Evolutionary conservation across 345 rosid genomes (phyloP).

Genomic region (Leavenworthia alabamica): DNA sequence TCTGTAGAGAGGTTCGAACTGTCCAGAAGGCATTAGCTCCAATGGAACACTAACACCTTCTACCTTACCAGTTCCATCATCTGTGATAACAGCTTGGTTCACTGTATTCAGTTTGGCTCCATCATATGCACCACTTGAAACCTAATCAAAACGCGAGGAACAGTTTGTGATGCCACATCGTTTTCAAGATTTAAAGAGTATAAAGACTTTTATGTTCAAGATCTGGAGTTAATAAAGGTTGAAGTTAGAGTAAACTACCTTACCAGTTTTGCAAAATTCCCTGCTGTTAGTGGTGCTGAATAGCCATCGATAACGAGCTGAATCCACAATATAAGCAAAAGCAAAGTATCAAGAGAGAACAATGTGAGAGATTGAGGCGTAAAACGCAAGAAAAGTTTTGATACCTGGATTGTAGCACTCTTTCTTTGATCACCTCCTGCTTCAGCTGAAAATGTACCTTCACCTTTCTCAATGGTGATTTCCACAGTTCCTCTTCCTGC

Average conservation of each 20-base stretch:
- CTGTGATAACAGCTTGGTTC: constrained; percentile 71
- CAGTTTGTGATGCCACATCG: neutral
- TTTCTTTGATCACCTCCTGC: constrained; percentile 67
- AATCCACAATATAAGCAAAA: constrained; percentile 17
- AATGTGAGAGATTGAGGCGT: neutral
- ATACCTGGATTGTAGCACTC: constrained; percentile 74
- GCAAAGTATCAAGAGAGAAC: neutral
- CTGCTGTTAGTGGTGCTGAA: constrained; percentile 86
- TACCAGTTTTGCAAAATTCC: constrained; percentile 91
- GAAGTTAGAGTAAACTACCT: constrained; percentile 58
- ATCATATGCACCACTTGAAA: constrained; percentile 70
- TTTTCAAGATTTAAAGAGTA: constrained; percentile 4
- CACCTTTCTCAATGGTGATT: constrained; percentile 70
- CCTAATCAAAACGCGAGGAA: constrained; percentile 31
- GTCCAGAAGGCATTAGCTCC: constrained; percentile 86
- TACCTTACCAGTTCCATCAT: constrained; percentile 45
- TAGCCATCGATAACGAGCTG: constrained; percentile 83
- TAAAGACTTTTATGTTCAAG: neutral
- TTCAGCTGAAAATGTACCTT: constrained; percentile 77
- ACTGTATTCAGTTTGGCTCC: constrained; percentile 53
- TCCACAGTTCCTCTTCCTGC: constrained; percentile 81
- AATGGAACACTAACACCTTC: constrained; percentile 60
- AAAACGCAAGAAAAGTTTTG: neutral
- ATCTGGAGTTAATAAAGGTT: constrained; percentile 14
- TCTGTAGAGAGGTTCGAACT: constrained; percentile 87